phyloP scores from a whole-genome alignment of 257 asterid genomes.

The Solanum lycopersicoides region DNA sequence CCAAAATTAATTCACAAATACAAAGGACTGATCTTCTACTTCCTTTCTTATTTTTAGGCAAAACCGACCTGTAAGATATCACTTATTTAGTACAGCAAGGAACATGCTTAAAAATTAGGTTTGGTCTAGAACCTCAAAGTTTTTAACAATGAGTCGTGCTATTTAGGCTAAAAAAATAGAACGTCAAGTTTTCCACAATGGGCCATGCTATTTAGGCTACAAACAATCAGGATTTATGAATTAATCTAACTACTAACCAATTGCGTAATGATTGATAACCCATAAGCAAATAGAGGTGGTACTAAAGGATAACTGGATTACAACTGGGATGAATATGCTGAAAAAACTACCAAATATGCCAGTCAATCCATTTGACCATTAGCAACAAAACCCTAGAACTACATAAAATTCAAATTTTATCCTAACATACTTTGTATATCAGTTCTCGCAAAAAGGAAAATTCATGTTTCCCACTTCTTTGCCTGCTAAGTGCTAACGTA shows the following conservation, averaged over 20 bases:
- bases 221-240: neutral
- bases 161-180: too few relatives aligned
- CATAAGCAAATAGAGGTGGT: neutral
- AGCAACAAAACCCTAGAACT: neutral
- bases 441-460: neutral
- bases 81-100: neutral
- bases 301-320: neutral
- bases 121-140: too few relatives aligned
- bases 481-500: neutral
- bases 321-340: neutral
- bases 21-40: neutral
- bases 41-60: neutral
- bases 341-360: neutral
- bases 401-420: neutral
- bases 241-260: neutral
- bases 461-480: neutral
- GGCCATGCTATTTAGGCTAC: neutral
- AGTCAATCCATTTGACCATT: neutral
- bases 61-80: neutral
- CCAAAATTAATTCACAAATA: neutral
- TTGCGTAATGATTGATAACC: neutral
- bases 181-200: too few relatives aligned
- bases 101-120: neutral
- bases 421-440: neutral
- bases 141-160: too few relatives aligned